phyloP scores from a whole-genome alignment of 768 basidiomycete genomes.

The Galerina marginata region DNA sequence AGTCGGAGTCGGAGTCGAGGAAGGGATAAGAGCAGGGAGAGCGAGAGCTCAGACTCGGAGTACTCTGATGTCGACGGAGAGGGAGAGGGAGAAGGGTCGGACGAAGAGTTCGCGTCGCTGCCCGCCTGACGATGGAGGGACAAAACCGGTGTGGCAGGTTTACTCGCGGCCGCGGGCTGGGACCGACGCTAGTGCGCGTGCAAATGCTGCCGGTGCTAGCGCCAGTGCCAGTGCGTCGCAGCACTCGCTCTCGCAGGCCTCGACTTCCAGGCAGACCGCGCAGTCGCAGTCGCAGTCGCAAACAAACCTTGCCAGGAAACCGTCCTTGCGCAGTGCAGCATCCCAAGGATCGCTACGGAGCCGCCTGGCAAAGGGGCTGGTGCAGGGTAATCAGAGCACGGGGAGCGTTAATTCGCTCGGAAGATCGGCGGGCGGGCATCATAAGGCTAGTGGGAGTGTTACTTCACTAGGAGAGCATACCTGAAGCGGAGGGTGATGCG shows the following conservation, averaged over 20 bases:
- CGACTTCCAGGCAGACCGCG: background rate
- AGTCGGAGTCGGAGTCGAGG: background rate
- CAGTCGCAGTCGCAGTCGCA: background rate
- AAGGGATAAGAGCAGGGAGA: background rate
- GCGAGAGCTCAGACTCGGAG: background rate
- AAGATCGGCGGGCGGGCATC: background rate
- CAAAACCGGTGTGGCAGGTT: conserved; percentile 15
- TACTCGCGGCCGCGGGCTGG: conserved; percentile 17
- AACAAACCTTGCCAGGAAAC: background rate
- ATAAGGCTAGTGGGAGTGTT: conserved; percentile 22
- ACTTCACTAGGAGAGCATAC: conserved; percentile 31
- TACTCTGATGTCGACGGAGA: background rate
- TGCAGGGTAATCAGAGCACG: conserved; percentile 10
- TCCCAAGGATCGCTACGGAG: conserved; percentile 8
- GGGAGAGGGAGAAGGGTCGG: conserved; percentile 17
- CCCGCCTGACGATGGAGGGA: conserved; percentile 5
- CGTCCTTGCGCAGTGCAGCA: conserved; percentile 11
- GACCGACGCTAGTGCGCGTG: conserved; percentile 9
- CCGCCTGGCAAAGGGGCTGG: background rate
- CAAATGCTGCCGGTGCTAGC: background rate
- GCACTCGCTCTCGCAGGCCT: background rate
- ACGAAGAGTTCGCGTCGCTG: conserved; percentile 26
- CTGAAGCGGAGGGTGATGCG: conserved; percentile 17
- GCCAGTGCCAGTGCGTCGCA: background rate
- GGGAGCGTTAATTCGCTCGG: conserved; percentile 21